phyloP scores from a whole-genome alignment of 345 rosid genomes.

The Sonneratia caseolaris region DNA sequence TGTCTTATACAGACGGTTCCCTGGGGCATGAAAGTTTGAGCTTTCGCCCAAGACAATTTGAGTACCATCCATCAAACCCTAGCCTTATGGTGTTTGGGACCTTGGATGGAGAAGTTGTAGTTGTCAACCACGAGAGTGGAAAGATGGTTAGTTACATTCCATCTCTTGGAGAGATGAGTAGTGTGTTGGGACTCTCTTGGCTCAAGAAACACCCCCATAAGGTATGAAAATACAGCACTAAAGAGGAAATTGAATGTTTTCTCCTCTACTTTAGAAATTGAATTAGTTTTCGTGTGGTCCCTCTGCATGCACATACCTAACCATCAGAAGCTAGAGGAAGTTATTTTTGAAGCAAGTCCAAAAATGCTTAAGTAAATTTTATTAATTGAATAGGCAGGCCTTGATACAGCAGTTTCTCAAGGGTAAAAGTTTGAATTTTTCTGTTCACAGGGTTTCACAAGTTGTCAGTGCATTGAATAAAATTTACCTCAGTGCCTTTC shows the following conservation, averaged over 20 bases:
- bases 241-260: neutral
- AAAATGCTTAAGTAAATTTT: neutral
- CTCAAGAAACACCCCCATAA: constrained; percentile 70
- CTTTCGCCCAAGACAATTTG: constrained; percentile 90
- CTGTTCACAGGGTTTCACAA: neutral
- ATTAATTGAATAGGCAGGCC: neutral
- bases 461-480: neutral
- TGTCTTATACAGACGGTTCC: constrained; percentile 37
- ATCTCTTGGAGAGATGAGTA: constrained; percentile 63
- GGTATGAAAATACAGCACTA: constrained; percentile 32
- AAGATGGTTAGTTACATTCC: constrained; percentile 65
- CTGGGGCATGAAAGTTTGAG: constrained; percentile 30
- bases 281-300: neutral
- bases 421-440: neutral
- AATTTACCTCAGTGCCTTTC: neutral
- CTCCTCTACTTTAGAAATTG: neutral
- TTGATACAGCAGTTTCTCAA: neutral
- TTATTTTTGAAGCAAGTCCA: neutral
- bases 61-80: constrained; percentile 76
- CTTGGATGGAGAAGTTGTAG: constrained; percentile 86
- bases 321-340: neutral
- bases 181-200: constrained; percentile 94
- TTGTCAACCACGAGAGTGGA: constrained; percentile 78
- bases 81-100: constrained; percentile 85
- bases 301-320: neutral